Evolutionary conservation across 257 asterid genomes (phyloP).

Genomic region (Rubia yunnanensis): DNA sequence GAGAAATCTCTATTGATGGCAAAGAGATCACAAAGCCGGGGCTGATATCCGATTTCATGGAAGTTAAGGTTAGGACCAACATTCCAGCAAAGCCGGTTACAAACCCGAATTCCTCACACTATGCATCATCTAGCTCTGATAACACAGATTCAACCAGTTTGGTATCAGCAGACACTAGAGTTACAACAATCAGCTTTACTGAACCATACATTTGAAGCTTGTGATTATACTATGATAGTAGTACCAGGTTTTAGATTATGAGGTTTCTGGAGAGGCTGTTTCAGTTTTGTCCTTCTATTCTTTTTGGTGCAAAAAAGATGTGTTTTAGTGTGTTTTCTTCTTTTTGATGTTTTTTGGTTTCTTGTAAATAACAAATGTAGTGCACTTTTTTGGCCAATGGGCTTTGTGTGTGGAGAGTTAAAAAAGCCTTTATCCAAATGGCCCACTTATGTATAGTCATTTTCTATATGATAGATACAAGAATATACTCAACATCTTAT

Average conservation of each 20-base stretch:
- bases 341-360: background rate
- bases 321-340: background rate
- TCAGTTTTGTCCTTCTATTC: background rate
- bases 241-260: background rate
- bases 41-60: constrained; percentile 85
- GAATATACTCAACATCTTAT: background rate
- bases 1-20: constrained; percentile 38
- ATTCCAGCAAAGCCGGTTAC: constrained; percentile 25
- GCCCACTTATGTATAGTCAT: background rate
- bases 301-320: background rate
- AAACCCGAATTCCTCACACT: constrained; percentile 19
- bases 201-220: constrained; percentile 17
- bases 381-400: background rate
- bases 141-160: constrained; percentile 22
- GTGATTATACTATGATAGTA: constrained; percentile 2
- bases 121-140: constrained; percentile 46
- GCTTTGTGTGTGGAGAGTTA: background rate
- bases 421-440: background rate
- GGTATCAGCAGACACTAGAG: constrained; percentile 44
- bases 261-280: background rate
- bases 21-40: constrained; percentile 67
- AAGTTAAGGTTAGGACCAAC: constrained; percentile 48
- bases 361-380: background rate
- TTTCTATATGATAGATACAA: background rate
- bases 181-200: constrained; percentile 41